Base-by-base conservation (phyloP, 768 basidiomycete genomes). In the Dioszegia aurantiaca region DNA sequence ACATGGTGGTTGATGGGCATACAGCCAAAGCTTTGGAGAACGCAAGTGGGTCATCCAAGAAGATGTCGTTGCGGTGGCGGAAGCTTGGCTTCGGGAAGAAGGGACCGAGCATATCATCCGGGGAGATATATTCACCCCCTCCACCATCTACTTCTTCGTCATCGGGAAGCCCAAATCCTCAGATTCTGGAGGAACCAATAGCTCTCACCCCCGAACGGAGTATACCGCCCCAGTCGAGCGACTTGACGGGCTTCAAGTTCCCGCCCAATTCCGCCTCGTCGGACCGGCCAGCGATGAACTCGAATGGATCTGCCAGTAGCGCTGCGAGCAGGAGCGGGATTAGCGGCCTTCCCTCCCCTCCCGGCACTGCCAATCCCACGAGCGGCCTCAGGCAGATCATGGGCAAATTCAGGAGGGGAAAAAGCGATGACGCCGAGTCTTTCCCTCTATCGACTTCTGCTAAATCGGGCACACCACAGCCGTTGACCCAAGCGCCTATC, bases 1-100 rank as follows among this genome's bases (percentile, higher is more conserved):
- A 9, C 24, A 40, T 8, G 19, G 52, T 23, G 31, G 45, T 23
- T 39, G 59, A 52, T 21, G 19, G 4, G 5, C 54, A 28, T 19
- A 31, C 37, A 9, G 27, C 28, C 16, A 44, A 46, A 16, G 56
- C 59, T 14, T 17, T 64, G 39, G 70, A 72, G 30, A 67, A 65
- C 31, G 43, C 61, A 12, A 66, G 68, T 45, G 70, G 70, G 23
- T 59, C 62, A 4, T 40, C 48, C 3, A 62, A 60, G 40, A 73
- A 72, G 42, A 66, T 64, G 62, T 66, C 61, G 44, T 23, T 56
- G 26, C 51, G 67, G 17, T 70, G 69, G 69, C 66, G 59, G 56
- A 70, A 68, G 53, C 46, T 73, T 2, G 66, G 70, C 5, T 64
- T 65, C 51, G 53, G 56, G 40, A 57, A 58, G 40, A 61, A 60